These are phyloP conservation scores for Cutaneotrichosporon cyanovorans DNA, from an alignment of 1,284 basidiomycete genomes.

Conservation along the genomic window DNA sequence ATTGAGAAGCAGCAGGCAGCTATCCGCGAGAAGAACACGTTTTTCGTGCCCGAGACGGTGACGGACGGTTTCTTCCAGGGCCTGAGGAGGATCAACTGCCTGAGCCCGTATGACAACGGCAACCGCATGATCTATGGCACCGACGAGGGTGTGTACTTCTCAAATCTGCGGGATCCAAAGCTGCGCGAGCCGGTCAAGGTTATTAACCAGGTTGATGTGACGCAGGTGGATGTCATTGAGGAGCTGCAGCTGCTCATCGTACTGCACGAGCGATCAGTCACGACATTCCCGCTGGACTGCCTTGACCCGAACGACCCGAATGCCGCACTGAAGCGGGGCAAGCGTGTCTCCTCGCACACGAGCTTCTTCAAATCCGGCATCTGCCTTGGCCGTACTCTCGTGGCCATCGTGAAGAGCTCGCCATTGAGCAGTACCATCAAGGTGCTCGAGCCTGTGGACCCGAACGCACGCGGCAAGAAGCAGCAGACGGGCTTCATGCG, in stretches of 20 bases:
- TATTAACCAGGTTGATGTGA: slow-evolving; percentile 77
- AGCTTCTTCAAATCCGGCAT: slow-evolving; percentile 96
- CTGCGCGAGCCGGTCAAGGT: slow-evolving; percentile 83
- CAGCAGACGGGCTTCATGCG: slow-evolving; percentile 78
- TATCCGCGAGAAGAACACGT: slow-evolving; percentile 72
- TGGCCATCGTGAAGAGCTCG: slow-evolving; percentile 95
- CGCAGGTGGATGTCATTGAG: slow-evolving; percentile 93
- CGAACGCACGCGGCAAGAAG: slow-evolving; percentile 74
- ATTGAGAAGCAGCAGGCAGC: slow-evolving; percentile 83
- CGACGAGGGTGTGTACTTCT: slow-evolving; percentile 92
- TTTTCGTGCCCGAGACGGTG: slow-evolving; percentile 80
- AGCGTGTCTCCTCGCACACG: slow-evolving; percentile 91
- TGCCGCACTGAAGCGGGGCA: slow-evolving; percentile 84
- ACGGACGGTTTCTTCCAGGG: slow-evolving; percentile 83
- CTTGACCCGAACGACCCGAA: slow-evolving; percentile 84
- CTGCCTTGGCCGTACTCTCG: slow-evolving; percentile 86
- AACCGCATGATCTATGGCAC: slow-evolving; percentile 89
- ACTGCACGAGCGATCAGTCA: slow-evolving; percentile 90
- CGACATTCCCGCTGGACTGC: slow-evolving; percentile 92
- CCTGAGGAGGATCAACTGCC: slow-evolving; percentile 80
- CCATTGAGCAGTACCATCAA: slow-evolving; percentile 96
- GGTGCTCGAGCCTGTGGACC: slow-evolving; percentile 92
- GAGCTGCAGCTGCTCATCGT: slow-evolving; percentile 94
- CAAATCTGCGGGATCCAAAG: slow-evolving; percentile 65
- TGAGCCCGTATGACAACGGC: slow-evolving; percentile 85